Evolutionary conservation across 257 asterid species (phyloP).

Genomic region (Cordia subcordata): DNA sequence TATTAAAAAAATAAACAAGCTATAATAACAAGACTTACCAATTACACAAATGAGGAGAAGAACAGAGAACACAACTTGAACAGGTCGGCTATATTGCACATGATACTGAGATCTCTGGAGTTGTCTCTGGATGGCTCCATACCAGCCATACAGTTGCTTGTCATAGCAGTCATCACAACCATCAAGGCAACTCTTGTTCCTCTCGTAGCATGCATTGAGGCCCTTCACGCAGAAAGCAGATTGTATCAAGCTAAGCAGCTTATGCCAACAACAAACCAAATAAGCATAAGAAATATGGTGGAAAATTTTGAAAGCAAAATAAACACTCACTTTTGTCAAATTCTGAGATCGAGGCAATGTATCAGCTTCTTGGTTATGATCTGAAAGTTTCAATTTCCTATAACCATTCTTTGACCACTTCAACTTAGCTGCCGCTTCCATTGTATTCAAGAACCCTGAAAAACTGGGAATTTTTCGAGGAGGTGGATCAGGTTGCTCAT

Average conservation of each 20-base stretch:
- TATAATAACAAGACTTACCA: constrained; percentile 49
- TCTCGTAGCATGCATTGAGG: constrained; percentile 45
- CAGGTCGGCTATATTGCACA: constrained; percentile 73
- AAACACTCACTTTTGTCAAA: constrained; percentile 50
- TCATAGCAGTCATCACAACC: constrained; percentile 67
- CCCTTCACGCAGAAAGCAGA: constrained; percentile 36
- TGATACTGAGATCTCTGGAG: constrained; percentile 84
- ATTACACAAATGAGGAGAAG: constrained; percentile 55
- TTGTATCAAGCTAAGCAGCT: background rate
- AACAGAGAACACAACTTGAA: constrained; percentile 50
- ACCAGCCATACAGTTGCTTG: constrained; percentile 76
- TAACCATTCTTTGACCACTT: constrained; percentile 81
- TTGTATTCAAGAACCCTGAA: constrained; percentile 62
- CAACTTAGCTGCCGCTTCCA: constrained; percentile 61
- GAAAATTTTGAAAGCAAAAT: constrained; percentile 5
- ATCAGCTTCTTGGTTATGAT: constrained; percentile 49
- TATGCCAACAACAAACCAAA: constrained; percentile 1
- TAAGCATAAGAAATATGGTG: background rate
- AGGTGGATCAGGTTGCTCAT: constrained; percentile 38
- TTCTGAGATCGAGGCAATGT: constrained; percentile 52
- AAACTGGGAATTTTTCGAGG: constrained; percentile 77
- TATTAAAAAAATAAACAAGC: background rate
- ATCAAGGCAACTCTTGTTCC: constrained; percentile 64
- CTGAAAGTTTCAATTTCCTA: constrained; percentile 58
- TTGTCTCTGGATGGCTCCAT: constrained; percentile 72